Percentiles rank a stretch among this genome's conserved stretches.
Conservation (phyloP, 345 rosid genomes). For the Physaria fendleri region DNA sequence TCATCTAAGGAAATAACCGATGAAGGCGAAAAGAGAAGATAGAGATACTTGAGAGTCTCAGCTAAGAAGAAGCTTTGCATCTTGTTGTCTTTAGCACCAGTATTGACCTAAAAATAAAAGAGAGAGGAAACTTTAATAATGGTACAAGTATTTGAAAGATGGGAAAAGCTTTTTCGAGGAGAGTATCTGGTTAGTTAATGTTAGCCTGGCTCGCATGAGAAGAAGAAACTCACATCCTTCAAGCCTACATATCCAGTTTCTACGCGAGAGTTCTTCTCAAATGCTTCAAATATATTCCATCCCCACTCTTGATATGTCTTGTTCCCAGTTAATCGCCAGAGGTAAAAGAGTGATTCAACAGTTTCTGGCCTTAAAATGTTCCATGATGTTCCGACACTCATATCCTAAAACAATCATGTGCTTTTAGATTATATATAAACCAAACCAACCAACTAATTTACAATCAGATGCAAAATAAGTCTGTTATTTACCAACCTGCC, state of each 20-base stretch:
- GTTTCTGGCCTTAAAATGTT: conserved; percentile 96
- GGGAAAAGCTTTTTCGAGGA: not conserved
- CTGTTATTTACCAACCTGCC: conserved; percentile 36
- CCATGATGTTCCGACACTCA: conserved; percentile 97
- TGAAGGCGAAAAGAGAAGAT: conserved; percentile 86
- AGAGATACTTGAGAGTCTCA: conserved; percentile 84
- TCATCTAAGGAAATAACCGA: conserved; percentile 79
- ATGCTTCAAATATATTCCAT: conserved; percentile 95
- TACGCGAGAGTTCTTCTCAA: conserved; percentile 80
- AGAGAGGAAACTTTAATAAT: not conserved
- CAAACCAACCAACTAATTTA: not conserved
- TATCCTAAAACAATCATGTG: conserved; percentile 52
- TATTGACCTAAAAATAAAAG: conserved; percentile 51
- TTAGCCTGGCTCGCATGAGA: not conserved
- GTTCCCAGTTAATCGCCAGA: conserved; percentile 95
- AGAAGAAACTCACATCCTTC: conserved; percentile 59
- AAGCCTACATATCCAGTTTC: conserved; percentile 92
- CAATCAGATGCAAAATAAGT: not conserved
- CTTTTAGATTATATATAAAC: not conserved
- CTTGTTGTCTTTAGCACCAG: conserved; percentile 82
- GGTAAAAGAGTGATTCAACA: conserved; percentile 85
- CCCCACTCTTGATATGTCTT: conserved; percentile 97
- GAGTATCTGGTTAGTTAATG: not conserved
- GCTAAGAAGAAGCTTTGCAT: conserved; percentile 99
- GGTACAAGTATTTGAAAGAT: not conserved